Percentiles rank a stretch among this genome's conserved stretches.
phyloP scores from a whole-genome alignment of 2,329 filamentous ascomycete genomes.

The Pseudocercospora macadamiae region DNA sequence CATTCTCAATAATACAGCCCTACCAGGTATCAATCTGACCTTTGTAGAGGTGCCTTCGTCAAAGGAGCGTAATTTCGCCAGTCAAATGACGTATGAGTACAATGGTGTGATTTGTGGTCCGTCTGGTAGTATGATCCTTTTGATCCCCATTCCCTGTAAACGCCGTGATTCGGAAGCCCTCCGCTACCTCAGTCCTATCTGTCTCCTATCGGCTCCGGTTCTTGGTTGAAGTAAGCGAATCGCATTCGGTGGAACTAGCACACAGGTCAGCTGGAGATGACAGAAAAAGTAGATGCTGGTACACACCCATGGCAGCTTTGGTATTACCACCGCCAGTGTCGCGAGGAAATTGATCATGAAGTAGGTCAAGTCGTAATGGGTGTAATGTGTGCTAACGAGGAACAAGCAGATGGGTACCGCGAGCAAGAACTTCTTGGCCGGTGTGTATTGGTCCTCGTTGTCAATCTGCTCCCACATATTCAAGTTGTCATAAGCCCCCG shows the following conservation, averaged over 20 bases:
- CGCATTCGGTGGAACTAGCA: slow-evolving; percentile 42
- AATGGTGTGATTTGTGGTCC: slow-evolving; percentile 13
- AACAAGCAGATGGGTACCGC: slow-evolving; percentile 94
- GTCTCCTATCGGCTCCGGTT: slow-evolving; percentile 31
- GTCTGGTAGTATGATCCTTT: slow-evolving; percentile 22
- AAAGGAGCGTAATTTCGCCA: slow-evolving; percentile 25
- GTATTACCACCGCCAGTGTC: slow-evolving; percentile 88
- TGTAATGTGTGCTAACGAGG: slow-evolving; percentile 96
- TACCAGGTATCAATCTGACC: slow-evolving; percentile 2
- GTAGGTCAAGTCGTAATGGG: slow-evolving; percentile 94
- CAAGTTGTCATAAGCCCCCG: slow-evolving; percentile 96
- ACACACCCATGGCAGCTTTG: slow-evolving; percentile 92
- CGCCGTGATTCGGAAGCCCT: slow-evolving; percentile 20
- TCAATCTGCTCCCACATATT: slow-evolving; percentile 99
- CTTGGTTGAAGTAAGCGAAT: slow-evolving; percentile 40
- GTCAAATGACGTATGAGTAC: slow-evolving; percentile 23
- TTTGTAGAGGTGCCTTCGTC: slow-evolving; percentile 5
- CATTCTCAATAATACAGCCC: slow-evolving; percentile 13
- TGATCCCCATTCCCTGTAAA: slow-evolving; percentile 19
- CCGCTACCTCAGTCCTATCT: slow-evolving; percentile 17
- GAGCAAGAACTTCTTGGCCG: slow-evolving; percentile 96
- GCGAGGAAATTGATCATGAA: slow-evolving; percentile 97
- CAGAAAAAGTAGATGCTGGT: neutral
- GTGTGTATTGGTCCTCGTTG: slow-evolving; percentile 97
- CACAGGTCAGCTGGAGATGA: slow-evolving; percentile 17